A percentile compares a stretch with the other conserved stretches of the same genome.
Conservation (phyloP, 768 basidiomycete genomes). For the Tulasnella sp. region DNA sequence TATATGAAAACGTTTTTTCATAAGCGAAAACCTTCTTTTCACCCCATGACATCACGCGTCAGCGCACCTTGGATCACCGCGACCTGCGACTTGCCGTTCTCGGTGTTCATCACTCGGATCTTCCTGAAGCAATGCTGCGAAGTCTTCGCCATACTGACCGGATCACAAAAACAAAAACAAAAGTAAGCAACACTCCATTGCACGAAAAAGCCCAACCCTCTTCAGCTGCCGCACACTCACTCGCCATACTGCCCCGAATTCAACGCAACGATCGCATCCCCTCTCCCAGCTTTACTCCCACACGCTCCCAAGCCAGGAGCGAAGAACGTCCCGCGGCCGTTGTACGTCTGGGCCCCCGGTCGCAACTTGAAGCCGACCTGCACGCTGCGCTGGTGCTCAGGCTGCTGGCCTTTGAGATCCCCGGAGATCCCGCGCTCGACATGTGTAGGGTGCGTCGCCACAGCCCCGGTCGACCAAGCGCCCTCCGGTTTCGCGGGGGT, state of each 20-base stretch:
- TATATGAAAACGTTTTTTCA: background rate
- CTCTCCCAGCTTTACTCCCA: background rate
- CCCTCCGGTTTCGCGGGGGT: background rate
- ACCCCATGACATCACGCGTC: background rate
- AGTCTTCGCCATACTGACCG: background rate
- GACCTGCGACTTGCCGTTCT: background rate
- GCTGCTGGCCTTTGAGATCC: no score
- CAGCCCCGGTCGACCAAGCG: background rate
- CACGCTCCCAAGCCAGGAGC: constrained; percentile 4
- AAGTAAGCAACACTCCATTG: background rate
- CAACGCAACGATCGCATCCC: background rate
- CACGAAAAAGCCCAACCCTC: background rate
- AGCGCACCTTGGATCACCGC: background rate
- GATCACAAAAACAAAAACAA: background rate
- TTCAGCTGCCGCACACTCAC: background rate
- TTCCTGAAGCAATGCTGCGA: background rate
- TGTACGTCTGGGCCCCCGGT: background rate
- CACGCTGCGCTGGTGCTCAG: no score
- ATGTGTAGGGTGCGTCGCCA: background rate
- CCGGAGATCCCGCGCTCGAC: background rate
- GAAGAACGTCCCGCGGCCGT: background rate
- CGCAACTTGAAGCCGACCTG: background rate
- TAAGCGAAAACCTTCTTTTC: background rate
- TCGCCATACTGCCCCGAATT: constrained; percentile 1
- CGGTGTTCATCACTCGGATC: background rate